Evolutionary conservation across 441 rosid species (phyloP).

Genomic region (Monsonia emarginata): DNA sequence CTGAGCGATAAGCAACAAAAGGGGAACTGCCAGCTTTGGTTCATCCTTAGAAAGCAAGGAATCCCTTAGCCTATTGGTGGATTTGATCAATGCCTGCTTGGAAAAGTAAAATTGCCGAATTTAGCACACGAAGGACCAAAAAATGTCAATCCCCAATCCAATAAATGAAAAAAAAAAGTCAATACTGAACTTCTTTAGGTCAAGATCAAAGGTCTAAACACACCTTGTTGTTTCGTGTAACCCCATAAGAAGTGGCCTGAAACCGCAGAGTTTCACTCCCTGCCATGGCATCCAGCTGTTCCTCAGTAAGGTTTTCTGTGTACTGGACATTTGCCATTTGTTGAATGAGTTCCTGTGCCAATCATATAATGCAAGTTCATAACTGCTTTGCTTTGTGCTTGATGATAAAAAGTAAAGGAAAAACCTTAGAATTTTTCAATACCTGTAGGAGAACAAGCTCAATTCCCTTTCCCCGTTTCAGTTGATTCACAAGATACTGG

Average conservation of each 20-base stretch:
- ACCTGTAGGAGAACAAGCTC: conserved; percentile 99
- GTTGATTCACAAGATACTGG: conserved; percentile 96
- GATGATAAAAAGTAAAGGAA: conserved; percentile 13
- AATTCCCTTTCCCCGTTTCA: conserved; percentile 91
- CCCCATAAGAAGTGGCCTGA: conserved; percentile 96
- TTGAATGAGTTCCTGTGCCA: conserved; percentile 80
- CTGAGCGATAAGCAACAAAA: conserved; percentile 86
- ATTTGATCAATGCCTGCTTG: conserved; percentile 84
- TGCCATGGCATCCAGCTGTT: conserved; percentile 99
- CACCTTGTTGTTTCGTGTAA: conserved; percentile 93
- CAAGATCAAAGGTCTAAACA: neutral
- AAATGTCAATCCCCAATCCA: neutral
- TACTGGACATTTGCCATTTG: conserved; percentile 99
- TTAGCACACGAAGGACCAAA: neutral
- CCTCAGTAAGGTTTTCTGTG: conserved; percentile 96
- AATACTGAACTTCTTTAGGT: neutral
- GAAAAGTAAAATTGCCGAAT: neutral
- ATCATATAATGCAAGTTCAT: conserved; percentile 25
- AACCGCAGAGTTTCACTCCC: conserved; percentile 97
- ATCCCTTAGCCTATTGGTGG: conserved; percentile 86
- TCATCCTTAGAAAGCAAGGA: conserved; percentile 94
- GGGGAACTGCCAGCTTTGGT: conserved; percentile 87
- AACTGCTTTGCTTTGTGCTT: conserved; percentile 10
- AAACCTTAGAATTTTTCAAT: conserved; percentile 19
- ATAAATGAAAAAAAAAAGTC: conserved; percentile 10